A percentile compares a stretch with the other conserved stretches of the same genome.
Evolutionary conservation across 768 basidiomycete species (phyloP).

Genomic region (Xerocomellus dryophilus): DNA sequence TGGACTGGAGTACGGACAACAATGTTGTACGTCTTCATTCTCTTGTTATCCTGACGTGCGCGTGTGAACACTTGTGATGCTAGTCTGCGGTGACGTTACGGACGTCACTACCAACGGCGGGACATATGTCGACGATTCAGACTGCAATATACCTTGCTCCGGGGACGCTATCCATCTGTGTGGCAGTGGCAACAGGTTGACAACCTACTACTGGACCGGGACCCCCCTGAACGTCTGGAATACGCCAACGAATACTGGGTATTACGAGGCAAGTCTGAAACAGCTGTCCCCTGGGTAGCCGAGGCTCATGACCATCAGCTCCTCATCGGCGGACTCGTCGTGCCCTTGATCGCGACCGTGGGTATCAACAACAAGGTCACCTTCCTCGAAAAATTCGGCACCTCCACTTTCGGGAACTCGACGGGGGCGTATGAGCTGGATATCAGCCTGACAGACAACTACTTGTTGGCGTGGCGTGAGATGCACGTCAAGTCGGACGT

Average conservation of each 20-base stretch:
- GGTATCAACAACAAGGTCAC: conserved; percentile 81
- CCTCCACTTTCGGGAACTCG: conserved; percentile 56
- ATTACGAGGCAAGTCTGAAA: conserved; percentile 56
- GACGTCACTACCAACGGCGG: conserved; percentile 44
- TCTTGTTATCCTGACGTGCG: not conserved
- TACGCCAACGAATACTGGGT: conserved; percentile 59
- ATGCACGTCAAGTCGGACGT: conserved; percentile 79
- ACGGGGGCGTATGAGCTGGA: conserved; percentile 82
- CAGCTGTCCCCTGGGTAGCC: not conserved
- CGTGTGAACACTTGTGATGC: not conserved
- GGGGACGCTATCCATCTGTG: conserved; percentile 71
- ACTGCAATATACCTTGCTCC: conserved; percentile 55
- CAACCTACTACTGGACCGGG: conserved; percentile 54
- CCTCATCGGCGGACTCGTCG: conserved; percentile 56
- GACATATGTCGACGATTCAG: conserved; percentile 31
- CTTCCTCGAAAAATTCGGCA: conserved; percentile 74
- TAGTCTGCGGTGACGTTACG: conserved; percentile 68
- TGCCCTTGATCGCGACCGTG: conserved; percentile 71
- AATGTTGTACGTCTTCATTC: conserved; percentile 59
- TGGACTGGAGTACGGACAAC: conserved; percentile 65
- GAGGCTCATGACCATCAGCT: conserved; percentile 29
- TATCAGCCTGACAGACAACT: conserved; percentile 47
- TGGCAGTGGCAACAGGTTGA: conserved; percentile 54
- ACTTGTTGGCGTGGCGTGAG: conserved; percentile 57
- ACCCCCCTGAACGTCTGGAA: conserved; percentile 57